These are phyloP conservation scores for Peniophora sp. DNA, from an alignment of 1,284 basidiomycete genomes.

Conservation along the genomic window DNA sequence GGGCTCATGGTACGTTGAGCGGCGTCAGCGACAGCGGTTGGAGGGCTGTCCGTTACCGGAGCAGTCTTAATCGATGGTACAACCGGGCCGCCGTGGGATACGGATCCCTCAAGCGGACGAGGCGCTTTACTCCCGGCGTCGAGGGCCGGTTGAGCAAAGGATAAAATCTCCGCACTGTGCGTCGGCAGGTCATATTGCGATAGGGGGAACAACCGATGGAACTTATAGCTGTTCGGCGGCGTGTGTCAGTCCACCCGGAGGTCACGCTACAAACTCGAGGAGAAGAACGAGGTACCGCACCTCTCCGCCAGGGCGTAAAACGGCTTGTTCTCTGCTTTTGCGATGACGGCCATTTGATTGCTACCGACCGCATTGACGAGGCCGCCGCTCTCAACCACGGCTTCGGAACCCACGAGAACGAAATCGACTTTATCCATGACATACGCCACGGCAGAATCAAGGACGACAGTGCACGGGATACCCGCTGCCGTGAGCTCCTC, in stretches of 20 bases:
- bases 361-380: conserved; percentile 88
- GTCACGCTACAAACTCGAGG: conserved; percentile 6
- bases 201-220: conserved; percentile 92
- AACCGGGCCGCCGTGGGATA: conserved; percentile 11
- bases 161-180: conserved; percentile 64
- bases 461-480: conserved; percentile 90
- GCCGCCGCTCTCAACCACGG: conserved; percentile 91
- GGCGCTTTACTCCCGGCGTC: conserved; percentile 9
- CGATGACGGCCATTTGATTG: conserved; percentile 94
- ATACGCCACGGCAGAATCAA: conserved; percentile 96
- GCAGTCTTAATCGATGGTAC: conserved; percentile 1
- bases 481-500: conserved; percentile 77
- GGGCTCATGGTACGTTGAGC: conserved; percentile 46
- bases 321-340: conserved; percentile 90
- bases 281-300: conserved; percentile 30
- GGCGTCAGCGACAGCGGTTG: conserved; percentile 11
- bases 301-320: conserved; percentile 97
- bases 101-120: conserved; percentile 1
- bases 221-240: conserved; percentile 77
- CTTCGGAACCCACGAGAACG: conserved; percentile 94
- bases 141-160: conserved; percentile 41
- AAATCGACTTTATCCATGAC: conserved; percentile 91
- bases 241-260: background rate
- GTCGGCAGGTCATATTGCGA: conserved; percentile 95
- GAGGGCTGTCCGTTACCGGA: conserved; percentile 6